phyloP scores from a whole-genome alignment of 2,329 filamentous ascomycete genomes.

The Aspergillus sp. region DNA sequence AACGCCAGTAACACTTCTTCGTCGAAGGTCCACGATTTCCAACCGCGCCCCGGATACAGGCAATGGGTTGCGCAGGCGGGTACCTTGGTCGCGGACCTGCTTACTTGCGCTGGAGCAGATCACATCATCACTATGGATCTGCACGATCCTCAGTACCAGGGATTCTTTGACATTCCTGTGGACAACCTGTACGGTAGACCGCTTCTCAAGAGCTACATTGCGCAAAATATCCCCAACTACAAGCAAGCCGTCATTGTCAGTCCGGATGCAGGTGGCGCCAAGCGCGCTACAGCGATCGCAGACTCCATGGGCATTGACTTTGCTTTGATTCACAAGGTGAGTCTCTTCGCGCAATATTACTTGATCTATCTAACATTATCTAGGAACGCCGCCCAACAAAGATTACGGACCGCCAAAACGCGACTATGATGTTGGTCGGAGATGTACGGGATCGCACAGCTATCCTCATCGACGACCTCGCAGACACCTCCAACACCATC shows the following conservation, averaged over 20 bases:
- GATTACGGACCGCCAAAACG: slow-evolving; percentile 72
- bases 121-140: slow-evolving; percentile 98
- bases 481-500: slow-evolving; percentile 95
- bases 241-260: slow-evolving; percentile 87
- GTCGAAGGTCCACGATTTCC: slow-evolving; percentile 56
- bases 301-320: slow-evolving; percentile 92
- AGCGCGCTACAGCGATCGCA: slow-evolving; percentile 90
- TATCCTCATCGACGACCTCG: slow-evolving; percentile 89
- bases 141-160: slow-evolving; percentile 93
- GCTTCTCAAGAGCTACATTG: slow-evolving; percentile 57
- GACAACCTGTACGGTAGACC: slow-evolving; percentile 80
- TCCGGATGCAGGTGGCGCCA: slow-evolving; percentile 92
- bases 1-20: slow-evolving; percentile 52
- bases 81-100: slow-evolving; percentile 84
- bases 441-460: slow-evolving; percentile 73
- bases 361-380: slow-evolving; percentile 11
- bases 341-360: slow-evolving; percentile 12
- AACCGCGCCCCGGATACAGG: slow-evolving; percentile 88
- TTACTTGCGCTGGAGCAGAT: slow-evolving; percentile 92
- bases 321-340: slow-evolving; percentile 94
- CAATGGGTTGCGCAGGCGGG: slow-evolving; percentile 98
- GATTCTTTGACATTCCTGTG: slow-evolving; percentile 97
- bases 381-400: slow-evolving; percentile 84
- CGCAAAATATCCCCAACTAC: slow-evolving; percentile 76
- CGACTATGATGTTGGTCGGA: slow-evolving; percentile 90